A percentile compares a stretch with the other conserved stretches of the same genome.
phyloP scores from a whole-genome alignment of 192 early-diverging fungal species.

The Coemansia erecta region DNA sequence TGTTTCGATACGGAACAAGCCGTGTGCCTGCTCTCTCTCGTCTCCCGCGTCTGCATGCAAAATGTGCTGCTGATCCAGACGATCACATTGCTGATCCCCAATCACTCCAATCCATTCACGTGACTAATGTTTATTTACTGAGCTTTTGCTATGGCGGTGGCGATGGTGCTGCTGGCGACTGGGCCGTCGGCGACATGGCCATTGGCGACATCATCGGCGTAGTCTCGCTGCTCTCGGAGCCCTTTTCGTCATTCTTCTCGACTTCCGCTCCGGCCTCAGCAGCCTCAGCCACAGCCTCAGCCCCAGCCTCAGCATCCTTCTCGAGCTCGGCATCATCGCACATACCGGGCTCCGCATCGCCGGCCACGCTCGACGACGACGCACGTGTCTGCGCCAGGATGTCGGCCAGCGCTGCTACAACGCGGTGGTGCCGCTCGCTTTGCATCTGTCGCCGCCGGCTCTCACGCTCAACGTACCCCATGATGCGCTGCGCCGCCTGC shows the following conservation, averaged over 20 bases:
- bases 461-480: constrained; percentile 47
- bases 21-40: neutral
- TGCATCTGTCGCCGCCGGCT: constrained; percentile 43
- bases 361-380: constrained; percentile 30
- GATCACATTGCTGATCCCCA: no score
- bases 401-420: constrained; percentile 41
- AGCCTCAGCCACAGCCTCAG: neutral
- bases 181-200: neutral
- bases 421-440: constrained; percentile 43
- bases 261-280: neutral
- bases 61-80: no score
- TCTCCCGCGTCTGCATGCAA: neutral
- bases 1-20: no score
- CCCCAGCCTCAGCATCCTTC: constrained; percentile 6
- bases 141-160: neutral
- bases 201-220: constrained; percentile 16
- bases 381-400: constrained; percentile 29
- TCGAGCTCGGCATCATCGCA: constrained; percentile 18
- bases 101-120: neutral
- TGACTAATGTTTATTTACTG: neutral
- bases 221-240: constrained; percentile 9
- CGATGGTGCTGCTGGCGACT: neutral
- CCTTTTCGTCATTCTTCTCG: neutral
- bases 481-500: constrained; percentile 32
- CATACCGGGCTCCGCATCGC: constrained; percentile 11